These are phyloP conservation scores for Mariannaea elegans DNA, from an alignment of 2,329 filamentous ascomycete genomes.

Conservation along the genomic window DNA sequence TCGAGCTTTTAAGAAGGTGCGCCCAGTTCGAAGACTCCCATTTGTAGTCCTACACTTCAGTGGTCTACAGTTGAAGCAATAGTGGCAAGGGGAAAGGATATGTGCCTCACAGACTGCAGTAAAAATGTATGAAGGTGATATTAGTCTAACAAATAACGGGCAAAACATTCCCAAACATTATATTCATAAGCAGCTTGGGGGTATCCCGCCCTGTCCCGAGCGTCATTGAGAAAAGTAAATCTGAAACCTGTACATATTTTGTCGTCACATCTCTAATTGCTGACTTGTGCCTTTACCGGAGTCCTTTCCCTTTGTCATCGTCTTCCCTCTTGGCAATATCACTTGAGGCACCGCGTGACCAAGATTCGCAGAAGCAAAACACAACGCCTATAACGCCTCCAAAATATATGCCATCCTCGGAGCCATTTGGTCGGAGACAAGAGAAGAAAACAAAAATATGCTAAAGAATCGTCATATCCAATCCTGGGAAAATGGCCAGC, in stretches of 20 bases:
- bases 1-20: too few species aligned
- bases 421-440: slow-evolving; percentile 25
- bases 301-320: slow-evolving; percentile 5
- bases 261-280: slow-evolving; percentile 23
- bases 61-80: too few species aligned
- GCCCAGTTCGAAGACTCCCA: too few species aligned
- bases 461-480: slow-evolving; percentile 29
- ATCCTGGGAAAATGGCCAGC: slow-evolving; percentile 32
- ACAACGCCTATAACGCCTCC: slow-evolving; percentile 37
- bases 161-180: slow-evolving; percentile 20
- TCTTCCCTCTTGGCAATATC: slow-evolving; percentile 19
- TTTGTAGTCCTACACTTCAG: too few species aligned
- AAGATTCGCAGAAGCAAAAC: slow-evolving; percentile 27
- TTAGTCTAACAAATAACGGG: not conserved
- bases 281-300: slow-evolving; percentile 19
- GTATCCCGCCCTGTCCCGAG: slow-evolving; percentile 20
- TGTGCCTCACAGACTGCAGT: not conserved
- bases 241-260: slow-evolving; percentile 15
- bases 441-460: slow-evolving; percentile 18
- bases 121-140: not conserved
- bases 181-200: slow-evolving; percentile 29
- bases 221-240: slow-evolving; percentile 12
- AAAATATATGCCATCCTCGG: slow-evolving; percentile 21
- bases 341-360: not conserved
- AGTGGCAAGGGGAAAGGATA: too few species aligned